These are phyloP conservation scores for Arthrobotrys conoides DNA, from an alignment of 2,329 filamentous ascomycete species.

Conservation along the genomic window DNA sequence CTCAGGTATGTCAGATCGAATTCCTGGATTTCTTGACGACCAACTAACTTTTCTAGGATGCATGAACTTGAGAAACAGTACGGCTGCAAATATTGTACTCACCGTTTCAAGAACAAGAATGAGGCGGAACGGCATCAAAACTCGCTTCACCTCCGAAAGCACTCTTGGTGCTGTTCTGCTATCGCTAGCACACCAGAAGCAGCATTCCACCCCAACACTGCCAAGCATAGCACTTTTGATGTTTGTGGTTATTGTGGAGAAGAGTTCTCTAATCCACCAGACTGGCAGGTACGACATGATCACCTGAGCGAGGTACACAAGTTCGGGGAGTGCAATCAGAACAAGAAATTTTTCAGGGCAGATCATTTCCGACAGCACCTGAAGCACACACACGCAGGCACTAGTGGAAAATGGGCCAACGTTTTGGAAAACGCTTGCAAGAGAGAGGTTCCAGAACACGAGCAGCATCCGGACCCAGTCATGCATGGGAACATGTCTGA, in stretches of 20 bases:
- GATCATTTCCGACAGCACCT: conserved; percentile 98
- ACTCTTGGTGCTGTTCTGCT: conserved; percentile 97
- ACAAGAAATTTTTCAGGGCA: conserved; percentile 97
- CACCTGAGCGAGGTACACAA: conserved; percentile 95
- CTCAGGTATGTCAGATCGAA: conserved; percentile 74
- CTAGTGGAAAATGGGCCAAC: conserved; percentile 98
- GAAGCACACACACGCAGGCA: conserved; percentile 96
- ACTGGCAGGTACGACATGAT: conserved; percentile 88
- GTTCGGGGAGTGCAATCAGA: conserved; percentile 96
- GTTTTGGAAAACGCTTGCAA: conserved; percentile 97
- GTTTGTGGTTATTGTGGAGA: conserved; percentile 95
- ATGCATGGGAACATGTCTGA: conserved; percentile 53
- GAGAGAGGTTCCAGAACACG: conserved; percentile 80
- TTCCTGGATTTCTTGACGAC: conserved; percentile 62
- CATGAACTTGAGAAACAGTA: conserved; percentile 98
- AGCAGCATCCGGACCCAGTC: conserved; percentile 51
- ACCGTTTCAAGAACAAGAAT: conserved; percentile 99
- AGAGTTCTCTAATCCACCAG: conserved; percentile 87
- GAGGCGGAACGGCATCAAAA: conserved; percentile 97
- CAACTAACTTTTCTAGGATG: conserved; percentile 71
- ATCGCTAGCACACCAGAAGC: conserved; percentile 79
- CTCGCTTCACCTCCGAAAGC: conserved; percentile 88
- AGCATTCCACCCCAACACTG: conserved; percentile 87
- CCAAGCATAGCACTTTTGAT: conserved; percentile 78
- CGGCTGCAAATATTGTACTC: conserved; percentile 90